Evolutionary conservation across 176 grass and related monocot species (phyloP).

Genomic region (Themeda triandra): DNA sequence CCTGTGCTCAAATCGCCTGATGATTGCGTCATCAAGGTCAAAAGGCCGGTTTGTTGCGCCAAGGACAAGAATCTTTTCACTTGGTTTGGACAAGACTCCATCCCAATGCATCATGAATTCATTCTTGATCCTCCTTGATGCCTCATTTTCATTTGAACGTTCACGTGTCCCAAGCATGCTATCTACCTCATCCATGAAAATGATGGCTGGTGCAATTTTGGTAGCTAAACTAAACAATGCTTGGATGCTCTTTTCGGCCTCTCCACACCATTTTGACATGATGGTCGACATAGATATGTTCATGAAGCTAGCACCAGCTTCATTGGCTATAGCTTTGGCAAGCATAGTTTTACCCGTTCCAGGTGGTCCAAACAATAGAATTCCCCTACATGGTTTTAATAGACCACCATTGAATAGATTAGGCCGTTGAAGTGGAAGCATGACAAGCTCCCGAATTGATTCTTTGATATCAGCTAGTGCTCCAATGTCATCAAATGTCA

Average conservation of each 20-base stretch:
- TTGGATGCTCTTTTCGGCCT: slow-evolving; percentile 61
- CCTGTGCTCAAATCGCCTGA: slow-evolving; percentile 71
- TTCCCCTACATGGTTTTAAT: slow-evolving; percentile 62
- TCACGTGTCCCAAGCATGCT: slow-evolving; percentile 55
- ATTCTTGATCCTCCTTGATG: slow-evolving; percentile 70
- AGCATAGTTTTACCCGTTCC: slow-evolving; percentile 80
- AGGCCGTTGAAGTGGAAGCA: slow-evolving; percentile 60
- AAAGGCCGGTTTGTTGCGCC: slow-evolving; percentile 73
- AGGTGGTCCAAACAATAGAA: slow-evolving; percentile 69
- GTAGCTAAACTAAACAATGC: slow-evolving; percentile 61
- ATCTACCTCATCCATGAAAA: slow-evolving; percentile 80
- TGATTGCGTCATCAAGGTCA: slow-evolving; percentile 80
- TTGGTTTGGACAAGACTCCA: slow-evolving; percentile 53
- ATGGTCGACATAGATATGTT: slow-evolving; percentile 70
- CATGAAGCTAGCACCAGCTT: slow-evolving; percentile 72
- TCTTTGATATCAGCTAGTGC: slow-evolving; percentile 65
- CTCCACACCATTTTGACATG: slow-evolving; percentile 67
- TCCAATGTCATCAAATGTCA: slow-evolving; percentile 79
- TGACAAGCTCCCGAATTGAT: slow-evolving; percentile 57
- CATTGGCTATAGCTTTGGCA: slow-evolving; percentile 70
- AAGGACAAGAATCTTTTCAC: slow-evolving; percentile 63
- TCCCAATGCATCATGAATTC: slow-evolving; percentile 85
- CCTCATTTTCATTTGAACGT: slow-evolving; percentile 52
- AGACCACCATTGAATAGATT: slow-evolving; percentile 64
- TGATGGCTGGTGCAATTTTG: slow-evolving; percentile 70